A percentile compares a stretch with the other conserved stretches of the same genome.
Conservation (phyloP, 345 rosid species). For the Brassica incana region DNA sequence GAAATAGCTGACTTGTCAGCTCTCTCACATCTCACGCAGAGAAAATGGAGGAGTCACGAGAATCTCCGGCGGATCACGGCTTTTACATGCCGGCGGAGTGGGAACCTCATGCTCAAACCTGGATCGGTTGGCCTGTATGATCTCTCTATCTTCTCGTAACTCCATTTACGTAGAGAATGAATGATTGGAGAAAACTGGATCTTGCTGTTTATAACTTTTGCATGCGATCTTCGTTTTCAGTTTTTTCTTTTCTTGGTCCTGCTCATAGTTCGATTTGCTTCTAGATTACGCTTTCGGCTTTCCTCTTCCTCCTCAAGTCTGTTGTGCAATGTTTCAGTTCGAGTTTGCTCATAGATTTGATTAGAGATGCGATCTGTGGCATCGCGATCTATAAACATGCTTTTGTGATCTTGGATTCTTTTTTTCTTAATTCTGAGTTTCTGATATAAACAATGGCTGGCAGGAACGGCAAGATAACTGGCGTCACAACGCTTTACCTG, state of each 20-base stretch:
- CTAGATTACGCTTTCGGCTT: too few relatives aligned
- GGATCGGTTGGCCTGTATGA: slow-evolving; percentile 99
- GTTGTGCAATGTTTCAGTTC: neutral
- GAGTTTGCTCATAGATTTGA: neutral
- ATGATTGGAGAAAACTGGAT: neutral
- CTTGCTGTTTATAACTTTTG: neutral
- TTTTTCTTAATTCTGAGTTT: neutral
- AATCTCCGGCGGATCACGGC: slow-evolving; percentile 63
- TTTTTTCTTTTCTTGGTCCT: neutral
- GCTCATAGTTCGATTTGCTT: too few relatives aligned
- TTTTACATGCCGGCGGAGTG: slow-evolving; percentile 95
- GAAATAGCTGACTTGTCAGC: neutral
- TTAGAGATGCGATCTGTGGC: neutral
- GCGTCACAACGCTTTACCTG: slow-evolving; percentile 67
- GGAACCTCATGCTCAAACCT: slow-evolving; percentile 83
- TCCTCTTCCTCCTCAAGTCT: neutral
- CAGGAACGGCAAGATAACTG: slow-evolving; percentile 96
- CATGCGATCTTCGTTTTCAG: neutral
- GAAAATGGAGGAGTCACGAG: slow-evolving; percentile 44
- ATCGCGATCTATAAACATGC: neutral
- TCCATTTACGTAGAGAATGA: neutral
- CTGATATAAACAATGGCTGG: neutral
- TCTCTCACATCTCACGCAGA: neutral
- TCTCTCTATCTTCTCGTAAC: neutral
- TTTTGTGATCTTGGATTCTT: neutral